Base-by-base conservation (phyloP, 2,329 filamentous ascomycete species). In the Endoconidiophora laricicola region DNA sequence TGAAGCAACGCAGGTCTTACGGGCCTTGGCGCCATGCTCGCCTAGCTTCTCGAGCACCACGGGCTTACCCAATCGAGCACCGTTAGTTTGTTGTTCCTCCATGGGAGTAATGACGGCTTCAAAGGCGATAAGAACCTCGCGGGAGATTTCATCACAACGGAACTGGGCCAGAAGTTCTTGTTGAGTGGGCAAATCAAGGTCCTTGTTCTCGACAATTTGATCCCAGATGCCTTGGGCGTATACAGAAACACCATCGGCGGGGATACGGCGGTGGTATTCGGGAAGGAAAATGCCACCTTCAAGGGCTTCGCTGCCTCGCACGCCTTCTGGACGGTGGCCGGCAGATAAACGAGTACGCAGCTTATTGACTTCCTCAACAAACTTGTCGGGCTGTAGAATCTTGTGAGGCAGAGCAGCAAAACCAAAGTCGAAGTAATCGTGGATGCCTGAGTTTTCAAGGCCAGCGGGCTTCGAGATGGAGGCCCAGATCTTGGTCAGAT, bases 171-270 rank as follows among this genome's bases (percentile, higher is more conserved):
- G 74, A 43, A 98, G 73, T 63, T 98, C 91, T 66, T 98, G 91
- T 63, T 98, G 91, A 0, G 91, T 96, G 3, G 91, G 91, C 53
- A 98, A 67, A 65, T 98, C 91, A 49, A 98, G 72, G 60, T 98
- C 91, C 66, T 98, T 98, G 73, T 98, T 98, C 70, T 90, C 84
- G 58, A 94, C 88, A 61, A 98, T 98, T 66, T 96, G 90, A 60
- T 96, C 88, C 91, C 91, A 98, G 42, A 98, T 79, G 39, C 88
- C 86, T 62, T 91, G 80, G 0, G 91, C 88, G 59, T 98, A 98
- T 53, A 87, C 74, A 0, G 90, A 85, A 61, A 96, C 91, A n/a
- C 91, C 91, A 63, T 98, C 91, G 7, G 91, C 91, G 9, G 91
- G 91, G 55, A 98, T 98, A 52, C 91, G 76, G 54, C 91, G 77